Base-by-base conservation (phyloP, 306 rosid genomes). In the Vigna hirtella region DNA sequence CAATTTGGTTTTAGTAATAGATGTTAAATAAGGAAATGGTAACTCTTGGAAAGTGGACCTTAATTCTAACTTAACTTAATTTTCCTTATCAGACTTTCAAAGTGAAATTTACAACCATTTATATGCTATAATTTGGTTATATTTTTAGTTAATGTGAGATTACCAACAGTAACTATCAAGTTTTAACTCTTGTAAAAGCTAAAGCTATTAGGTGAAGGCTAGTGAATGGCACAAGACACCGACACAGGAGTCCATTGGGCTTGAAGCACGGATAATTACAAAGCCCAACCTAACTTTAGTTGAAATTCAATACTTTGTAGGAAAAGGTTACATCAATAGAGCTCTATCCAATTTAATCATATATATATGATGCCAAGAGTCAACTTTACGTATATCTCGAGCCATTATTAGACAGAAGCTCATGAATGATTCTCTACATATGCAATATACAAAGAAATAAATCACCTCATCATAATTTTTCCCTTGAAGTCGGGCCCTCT, bases 391-490 rank as follows among this genome's bases (percentile, higher is more conserved):
- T 16, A 63, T 34, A 16, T 36, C 70, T 10, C 14, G 13, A 12
- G 66, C 10, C 18, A 13, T 59, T 28, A 40, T 59, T 28, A 40
- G 30, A 42, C 42, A 28, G 16, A 65, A 64, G 30, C 51, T 65
- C 14, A 5, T 65, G 51, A 40, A 38, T 18, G 71, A 16, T 66
- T 40, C 49, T 38, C 9, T 11, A 65, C 4, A n/a, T 64, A 38
- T 4, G 30, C 50, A 65, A 66, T 42, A 42, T 42, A 18, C 34
- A 66, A 66, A 20, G 52, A 12, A 32, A 42, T 7, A 20, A 48
- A 70, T 87, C 87, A 96, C 98, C 99, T 96, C 98, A 36, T 96
- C 99, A 22, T 80, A 80, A 86, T 85, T 86, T 85, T 91, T 96
- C 40, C 98, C 99, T 67, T 86, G 97, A 78, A 79, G n/a, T 84